Base-by-base conservation (phyloP, 75 land plant genomes). In the Pinus albicaulis region DNA sequence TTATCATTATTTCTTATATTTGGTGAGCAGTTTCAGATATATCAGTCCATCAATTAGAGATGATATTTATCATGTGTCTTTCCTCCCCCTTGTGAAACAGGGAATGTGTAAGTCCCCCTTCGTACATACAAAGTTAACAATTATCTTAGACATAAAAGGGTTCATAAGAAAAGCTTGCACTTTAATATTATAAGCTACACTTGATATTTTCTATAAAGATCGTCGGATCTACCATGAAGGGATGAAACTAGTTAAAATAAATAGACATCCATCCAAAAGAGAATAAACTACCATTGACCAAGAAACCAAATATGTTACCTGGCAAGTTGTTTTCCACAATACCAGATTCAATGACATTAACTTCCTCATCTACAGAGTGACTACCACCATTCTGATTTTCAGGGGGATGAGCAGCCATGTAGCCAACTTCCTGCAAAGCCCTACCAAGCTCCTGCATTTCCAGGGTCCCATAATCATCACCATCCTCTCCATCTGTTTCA, bases 341-440 rank as follows among this genome's bases (percentile, higher is more conserved):
- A n/a, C 41, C 59, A 55, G 83, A 23, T 72, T 69, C 24, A 22
- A 13, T 41, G 19, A 80, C 58, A 36, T 56, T 57, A 55, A 52
- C 16, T 41, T 79, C 58, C 31, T 16, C 76, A 53, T 41, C 36
- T 28, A 74, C 38, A 41, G 44, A 13, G 38, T 75, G 72, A 19
- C 19, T 59, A 24, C 38, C 61, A 60, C 41, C 75, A 65, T 66
- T 74, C 69, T 72, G 76, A 56, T 74, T 84, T 72, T 81, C 74
- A 57, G 74, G 24, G 52, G 83, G 79, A 16, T 71, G 73, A 74
- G 94, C 84, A 52, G 89, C 83, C 23, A 74, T 20, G 20, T 76
- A 79, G 36, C 89, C 87, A 76, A 84, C 90, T 74, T 91, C 87
- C 56, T 86, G 64, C 70, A 95, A 76, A 34, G 91, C 91, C 38